Percentiles rank a stretch among this genome's conserved stretches.
These are phyloP conservation scores for Castanea crenata DNA, from an alignment of 306 rosid species.

Conservation along the genomic window DNA sequence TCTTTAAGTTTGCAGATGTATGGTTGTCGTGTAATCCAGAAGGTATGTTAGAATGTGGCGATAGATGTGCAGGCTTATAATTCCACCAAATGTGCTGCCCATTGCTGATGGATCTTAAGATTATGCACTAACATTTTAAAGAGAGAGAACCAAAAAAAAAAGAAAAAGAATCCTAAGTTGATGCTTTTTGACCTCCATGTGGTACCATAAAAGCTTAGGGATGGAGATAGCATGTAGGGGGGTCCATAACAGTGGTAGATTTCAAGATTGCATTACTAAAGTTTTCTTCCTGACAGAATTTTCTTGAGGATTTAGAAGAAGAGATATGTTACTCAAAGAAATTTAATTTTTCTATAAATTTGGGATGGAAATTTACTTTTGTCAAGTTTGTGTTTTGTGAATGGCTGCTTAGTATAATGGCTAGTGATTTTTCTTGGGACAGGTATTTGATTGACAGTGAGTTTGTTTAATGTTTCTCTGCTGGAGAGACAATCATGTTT, in stretches of 20 bases:
- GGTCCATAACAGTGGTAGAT: background rate
- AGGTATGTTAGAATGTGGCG: slow-evolving; percentile 39
- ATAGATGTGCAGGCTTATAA: background rate
- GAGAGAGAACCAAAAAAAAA: no score
- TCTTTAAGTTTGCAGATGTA: slow-evolving; percentile 72
- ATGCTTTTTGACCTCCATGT: no score
- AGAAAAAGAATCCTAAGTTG: no score
- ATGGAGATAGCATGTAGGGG: background rate
- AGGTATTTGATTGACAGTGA: background rate
- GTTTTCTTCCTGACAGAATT: background rate
- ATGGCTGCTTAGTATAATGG: background rate
- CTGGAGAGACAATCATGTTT: background rate
- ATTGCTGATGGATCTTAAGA: background rate
- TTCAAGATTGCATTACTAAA: background rate
- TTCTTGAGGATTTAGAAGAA: background rate
- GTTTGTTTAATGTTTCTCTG: background rate
- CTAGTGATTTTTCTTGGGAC: background rate
- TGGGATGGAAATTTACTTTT: background rate
- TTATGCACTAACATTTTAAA: no score
- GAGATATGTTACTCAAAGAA: background rate
- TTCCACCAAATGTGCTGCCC: background rate
- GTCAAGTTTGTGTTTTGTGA: background rate
- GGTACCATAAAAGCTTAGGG: background rate
- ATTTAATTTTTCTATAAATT: background rate
- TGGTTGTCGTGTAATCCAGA: slow-evolving; percentile 82